These are phyloP conservation scores for Globisporangium polare DNA, from an alignment of 352 stramenopile genomes.

Conservation along the genomic window DNA sequence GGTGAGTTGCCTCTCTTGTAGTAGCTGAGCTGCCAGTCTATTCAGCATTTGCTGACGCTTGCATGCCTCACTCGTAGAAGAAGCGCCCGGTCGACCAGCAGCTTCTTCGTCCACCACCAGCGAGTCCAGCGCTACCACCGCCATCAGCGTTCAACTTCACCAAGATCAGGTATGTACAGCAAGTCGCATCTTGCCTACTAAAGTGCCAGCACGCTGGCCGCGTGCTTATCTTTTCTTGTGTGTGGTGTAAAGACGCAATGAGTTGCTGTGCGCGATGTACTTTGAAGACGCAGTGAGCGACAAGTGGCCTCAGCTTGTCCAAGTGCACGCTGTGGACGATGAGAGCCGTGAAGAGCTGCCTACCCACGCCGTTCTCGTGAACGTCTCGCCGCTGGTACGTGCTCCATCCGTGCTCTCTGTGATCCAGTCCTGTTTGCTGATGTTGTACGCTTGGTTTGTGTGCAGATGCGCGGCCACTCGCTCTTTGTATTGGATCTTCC, in stretches of 20 bases:
- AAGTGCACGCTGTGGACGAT: background rate
- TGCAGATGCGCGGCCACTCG: constrained; percentile 55
- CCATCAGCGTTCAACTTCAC: constrained; percentile 55
- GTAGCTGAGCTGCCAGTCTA: background rate
- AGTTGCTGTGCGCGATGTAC: constrained; percentile 44
- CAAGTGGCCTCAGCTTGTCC: background rate
- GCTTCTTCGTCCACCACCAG: constrained; percentile 16
- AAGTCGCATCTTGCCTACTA: background rate
- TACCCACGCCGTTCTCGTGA: constrained; percentile 42
- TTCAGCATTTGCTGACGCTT: background rate
- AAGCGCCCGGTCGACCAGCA: constrained; percentile 41
- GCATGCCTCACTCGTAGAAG: constrained; percentile 12
- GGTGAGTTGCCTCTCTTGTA: constrained; percentile 11
- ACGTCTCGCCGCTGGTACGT: constrained; percentile 63
- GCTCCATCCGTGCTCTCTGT: background rate
- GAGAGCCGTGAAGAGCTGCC: background rate
- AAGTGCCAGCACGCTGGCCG: background rate
- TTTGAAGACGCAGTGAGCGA: constrained; percentile 14
- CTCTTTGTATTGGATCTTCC: constrained; percentile 51
- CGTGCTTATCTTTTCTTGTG: background rate
- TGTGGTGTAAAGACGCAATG: constrained; percentile 23
- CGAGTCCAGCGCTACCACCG: background rate
- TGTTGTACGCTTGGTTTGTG: background rate
- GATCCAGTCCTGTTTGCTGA: background rate
- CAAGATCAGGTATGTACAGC: constrained; percentile 36